Percentiles rank a stretch among this genome's conserved stretches.
Conservation (phyloP, 257 asterid species). For the Plectranthus barbatus region DNA sequence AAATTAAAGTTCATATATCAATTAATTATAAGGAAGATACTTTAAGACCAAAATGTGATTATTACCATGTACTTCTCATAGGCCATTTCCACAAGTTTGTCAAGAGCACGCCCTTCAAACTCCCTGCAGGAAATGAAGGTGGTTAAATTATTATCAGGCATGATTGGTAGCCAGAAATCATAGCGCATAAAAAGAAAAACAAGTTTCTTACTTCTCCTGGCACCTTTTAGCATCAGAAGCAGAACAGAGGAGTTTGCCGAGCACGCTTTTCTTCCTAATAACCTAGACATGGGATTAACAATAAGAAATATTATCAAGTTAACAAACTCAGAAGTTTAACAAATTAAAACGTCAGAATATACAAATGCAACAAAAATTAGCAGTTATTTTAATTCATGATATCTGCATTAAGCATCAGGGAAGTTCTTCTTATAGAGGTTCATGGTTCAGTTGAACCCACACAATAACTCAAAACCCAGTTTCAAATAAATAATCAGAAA, state of each 20-base stretch:
- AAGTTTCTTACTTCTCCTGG: constrained; percentile 57
- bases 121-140: constrained; percentile 43
- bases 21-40: constrained; percentile 2
- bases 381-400: constrained; percentile 10
- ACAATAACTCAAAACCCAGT: not conserved
- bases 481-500: not conserved
- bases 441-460: not conserved
- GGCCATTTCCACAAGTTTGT: constrained; percentile 72
- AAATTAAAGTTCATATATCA: not conserved
- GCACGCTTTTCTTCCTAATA: constrained; percentile 49
- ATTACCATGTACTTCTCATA: constrained; percentile 85
- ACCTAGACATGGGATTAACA: constrained; percentile 37
- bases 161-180: constrained; percentile 6
- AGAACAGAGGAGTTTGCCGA: constrained; percentile 42
- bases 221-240: constrained; percentile 50
- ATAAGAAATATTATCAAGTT: constrained; percentile 5
- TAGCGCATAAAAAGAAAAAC: constrained; percentile 8
- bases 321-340: constrained; percentile 14
- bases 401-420: not conserved
- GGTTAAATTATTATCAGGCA: constrained; percentile 18
- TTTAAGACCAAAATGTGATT: constrained; percentile 12
- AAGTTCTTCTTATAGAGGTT: not conserved
- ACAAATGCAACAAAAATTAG: constrained; percentile 9
- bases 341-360: not conserved
- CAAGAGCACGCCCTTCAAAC: constrained; percentile 66